phyloP scores from a whole-genome alignment of 306 rosid species.

The Luffa acutangula region DNA sequence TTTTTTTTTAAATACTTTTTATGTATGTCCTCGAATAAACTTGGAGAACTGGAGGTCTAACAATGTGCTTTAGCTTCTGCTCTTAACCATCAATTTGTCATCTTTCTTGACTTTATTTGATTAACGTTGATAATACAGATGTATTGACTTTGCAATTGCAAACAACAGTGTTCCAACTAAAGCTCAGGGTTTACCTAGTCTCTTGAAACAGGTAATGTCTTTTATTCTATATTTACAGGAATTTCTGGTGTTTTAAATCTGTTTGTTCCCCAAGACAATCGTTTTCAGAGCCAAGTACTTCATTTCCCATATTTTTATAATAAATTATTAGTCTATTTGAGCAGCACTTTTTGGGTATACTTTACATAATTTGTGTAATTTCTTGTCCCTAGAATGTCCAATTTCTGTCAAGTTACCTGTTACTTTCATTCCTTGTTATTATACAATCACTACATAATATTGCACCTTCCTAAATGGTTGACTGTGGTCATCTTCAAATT shows the following conservation, averaged over 20 bases:
- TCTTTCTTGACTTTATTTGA: constrained; percentile 15
- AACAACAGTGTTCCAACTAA: constrained; percentile 34
- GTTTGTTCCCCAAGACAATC: not conserved
- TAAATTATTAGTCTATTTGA: not conserved
- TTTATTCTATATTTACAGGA: not conserved
- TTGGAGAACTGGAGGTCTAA: too few species aligned
- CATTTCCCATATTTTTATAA: not conserved
- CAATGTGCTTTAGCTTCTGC: not conserved
- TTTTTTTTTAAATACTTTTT: not conserved
- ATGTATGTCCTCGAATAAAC: too few species aligned
- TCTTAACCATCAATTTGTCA: not conserved
- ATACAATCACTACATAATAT: not conserved
- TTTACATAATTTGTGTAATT: not conserved
- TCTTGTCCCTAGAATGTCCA: not conserved
- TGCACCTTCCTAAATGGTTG: not conserved
- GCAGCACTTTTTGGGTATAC: not conserved
- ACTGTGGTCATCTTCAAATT: not conserved
- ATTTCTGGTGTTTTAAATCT: not conserved
- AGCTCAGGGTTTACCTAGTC: constrained; percentile 29
- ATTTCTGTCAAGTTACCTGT: not conserved
- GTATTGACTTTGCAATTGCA: constrained; percentile 65
- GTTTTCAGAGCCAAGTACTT: not conserved
- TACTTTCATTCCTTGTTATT: not conserved
- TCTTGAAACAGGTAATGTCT: constrained; percentile 60
- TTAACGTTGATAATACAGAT: constrained; percentile 42